Evolutionary conservation across 495 filamentous ascomycete species (phyloP).

Genomic region (Penicillium canescens): DNA sequence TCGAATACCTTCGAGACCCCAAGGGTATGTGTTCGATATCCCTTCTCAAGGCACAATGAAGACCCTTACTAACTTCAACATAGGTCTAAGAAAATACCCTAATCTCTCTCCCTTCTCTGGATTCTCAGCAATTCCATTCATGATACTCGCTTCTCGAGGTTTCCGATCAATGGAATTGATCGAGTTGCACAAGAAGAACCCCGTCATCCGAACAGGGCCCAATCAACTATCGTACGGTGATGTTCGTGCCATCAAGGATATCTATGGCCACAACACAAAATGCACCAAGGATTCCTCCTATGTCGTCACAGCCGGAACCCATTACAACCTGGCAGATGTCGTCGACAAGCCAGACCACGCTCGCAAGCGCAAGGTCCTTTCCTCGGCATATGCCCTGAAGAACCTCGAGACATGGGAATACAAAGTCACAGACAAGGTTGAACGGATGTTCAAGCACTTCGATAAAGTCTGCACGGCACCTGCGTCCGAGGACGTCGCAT

Average conservation of each 20-base stretch:
- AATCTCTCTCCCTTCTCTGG: slow-evolving; percentile 44
- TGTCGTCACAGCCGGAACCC: slow-evolving; percentile 35
- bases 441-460: slow-evolving; percentile 41
- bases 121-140: slow-evolving; percentile 47
- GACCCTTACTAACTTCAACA: background rate
- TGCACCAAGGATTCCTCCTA: slow-evolving; percentile 53
- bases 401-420: slow-evolving; percentile 56
- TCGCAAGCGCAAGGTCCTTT: slow-evolving; percentile 51
- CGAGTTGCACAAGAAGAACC: slow-evolving; percentile 43
- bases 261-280: slow-evolving; percentile 55
- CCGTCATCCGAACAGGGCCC: slow-evolving; percentile 53
- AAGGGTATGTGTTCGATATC: slow-evolving; percentile 31
- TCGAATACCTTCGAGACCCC: slow-evolving; percentile 45
- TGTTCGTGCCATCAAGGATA: slow-evolving; percentile 52
- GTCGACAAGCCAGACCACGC: slow-evolving; percentile 49
- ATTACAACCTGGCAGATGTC: slow-evolving; percentile 48
- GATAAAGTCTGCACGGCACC: slow-evolving; percentile 34
- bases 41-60: background rate
- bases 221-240: slow-evolving; percentile 52
- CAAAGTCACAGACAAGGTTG: slow-evolving; percentile 54
- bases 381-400: slow-evolving; percentile 54
- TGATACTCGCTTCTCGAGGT: slow-evolving; percentile 39
- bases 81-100: slow-evolving; percentile 52
- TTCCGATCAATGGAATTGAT: slow-evolving; percentile 44
- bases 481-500: slow-evolving; percentile 21